These are phyloP conservation scores for Cytospora leucostoma DNA, from an alignment of 2,329 filamentous ascomycete species.

Conservation along the genomic window DNA sequence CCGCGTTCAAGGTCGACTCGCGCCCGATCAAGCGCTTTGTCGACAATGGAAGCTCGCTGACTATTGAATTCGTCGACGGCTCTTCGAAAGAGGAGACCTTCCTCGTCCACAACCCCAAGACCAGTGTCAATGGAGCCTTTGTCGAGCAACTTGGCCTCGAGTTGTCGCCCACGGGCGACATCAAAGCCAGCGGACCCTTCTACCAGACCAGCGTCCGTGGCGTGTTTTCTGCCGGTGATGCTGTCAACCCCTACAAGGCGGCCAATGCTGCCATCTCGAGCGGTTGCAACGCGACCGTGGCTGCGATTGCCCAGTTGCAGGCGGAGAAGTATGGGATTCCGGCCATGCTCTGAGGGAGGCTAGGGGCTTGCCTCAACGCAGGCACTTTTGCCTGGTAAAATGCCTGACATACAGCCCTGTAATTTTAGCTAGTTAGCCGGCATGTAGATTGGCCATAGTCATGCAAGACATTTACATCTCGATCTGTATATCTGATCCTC, in stretches of 20 bases:
- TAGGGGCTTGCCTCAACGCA: too few relatives aligned
- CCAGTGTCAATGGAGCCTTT: not conserved
- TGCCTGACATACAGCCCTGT: too few relatives aligned
- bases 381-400: too few relatives aligned
- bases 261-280: not conserved
- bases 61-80: not conserved
- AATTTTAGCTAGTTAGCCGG: too few relatives aligned
- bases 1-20: too few relatives aligned
- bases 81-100: not conserved
- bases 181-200: not conserved
- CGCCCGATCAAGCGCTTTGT: too few relatives aligned
- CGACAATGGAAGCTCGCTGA: too few relatives aligned
- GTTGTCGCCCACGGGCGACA: not conserved
- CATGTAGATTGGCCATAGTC: too few relatives aligned
- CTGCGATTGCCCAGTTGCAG: not conserved
- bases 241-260: not conserved
- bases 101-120: slow-evolving; percentile 1
- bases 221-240: slow-evolving; percentile 1
- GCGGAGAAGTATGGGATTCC: too few relatives aligned
- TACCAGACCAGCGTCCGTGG: not conserved
- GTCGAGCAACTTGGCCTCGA: slow-evolving; percentile 1
- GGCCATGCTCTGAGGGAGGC: too few relatives aligned
- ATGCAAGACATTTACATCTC: too few relatives aligned
- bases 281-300: not conserved
- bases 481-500: too few relatives aligned